phyloP scores from a whole-genome alignment of 2,329 filamentous ascomycete species.

The Alternaria longipes region DNA sequence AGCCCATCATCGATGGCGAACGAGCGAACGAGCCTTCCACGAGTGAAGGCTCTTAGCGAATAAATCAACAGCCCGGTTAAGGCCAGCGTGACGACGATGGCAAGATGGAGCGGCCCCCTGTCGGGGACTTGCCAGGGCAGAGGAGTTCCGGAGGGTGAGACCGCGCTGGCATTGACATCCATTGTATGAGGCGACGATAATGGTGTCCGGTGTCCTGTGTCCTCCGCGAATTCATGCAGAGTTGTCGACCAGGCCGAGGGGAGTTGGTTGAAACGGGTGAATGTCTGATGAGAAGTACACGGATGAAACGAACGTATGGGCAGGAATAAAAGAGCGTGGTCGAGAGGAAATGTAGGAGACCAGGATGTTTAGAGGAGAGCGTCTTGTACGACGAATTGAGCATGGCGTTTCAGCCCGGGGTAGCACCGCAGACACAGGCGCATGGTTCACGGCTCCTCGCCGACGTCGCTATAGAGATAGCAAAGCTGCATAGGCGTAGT shows the following conservation, averaged over 20 bases:
- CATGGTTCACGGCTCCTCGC: constrained; percentile 17
- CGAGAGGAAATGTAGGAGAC: constrained; percentile 7
- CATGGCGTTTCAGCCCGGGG: constrained; percentile 19
- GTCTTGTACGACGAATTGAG: constrained; percentile 14
- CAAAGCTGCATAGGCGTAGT: constrained; percentile 9
- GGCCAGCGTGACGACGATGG: constrained; percentile 53
- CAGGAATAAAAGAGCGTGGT: constrained; percentile 14
- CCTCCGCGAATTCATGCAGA: constrained; percentile 2
- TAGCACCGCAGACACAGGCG: constrained; percentile 14
- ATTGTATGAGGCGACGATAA: constrained; percentile 24
- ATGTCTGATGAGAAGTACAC: constrained; percentile 3
- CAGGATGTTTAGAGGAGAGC: constrained; percentile 11
- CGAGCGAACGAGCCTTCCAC: constrained; percentile 57
- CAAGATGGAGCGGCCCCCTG: constrained; percentile 49
- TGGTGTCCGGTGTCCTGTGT: constrained; percentile 26
- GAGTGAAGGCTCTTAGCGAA: constrained; percentile 56
- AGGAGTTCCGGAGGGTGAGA: constrained; percentile 14
- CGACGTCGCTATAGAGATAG: constrained; percentile 19
- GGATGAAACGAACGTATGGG: constrained; percentile 13
- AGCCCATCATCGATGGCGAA: constrained; percentile 61
- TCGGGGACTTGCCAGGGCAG: constrained; percentile 35
- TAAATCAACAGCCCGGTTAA: constrained; percentile 54
- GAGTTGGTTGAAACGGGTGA: constrained; percentile 6
- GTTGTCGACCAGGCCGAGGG: constrained; percentile 2
- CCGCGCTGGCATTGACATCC: constrained; percentile 30